Evolutionary conservation across 352 stramenopile genomes (phyloP), one percentile per base, ranked within the genome.

Genomic region (Phytophthora fragariaefolia): DNA sequence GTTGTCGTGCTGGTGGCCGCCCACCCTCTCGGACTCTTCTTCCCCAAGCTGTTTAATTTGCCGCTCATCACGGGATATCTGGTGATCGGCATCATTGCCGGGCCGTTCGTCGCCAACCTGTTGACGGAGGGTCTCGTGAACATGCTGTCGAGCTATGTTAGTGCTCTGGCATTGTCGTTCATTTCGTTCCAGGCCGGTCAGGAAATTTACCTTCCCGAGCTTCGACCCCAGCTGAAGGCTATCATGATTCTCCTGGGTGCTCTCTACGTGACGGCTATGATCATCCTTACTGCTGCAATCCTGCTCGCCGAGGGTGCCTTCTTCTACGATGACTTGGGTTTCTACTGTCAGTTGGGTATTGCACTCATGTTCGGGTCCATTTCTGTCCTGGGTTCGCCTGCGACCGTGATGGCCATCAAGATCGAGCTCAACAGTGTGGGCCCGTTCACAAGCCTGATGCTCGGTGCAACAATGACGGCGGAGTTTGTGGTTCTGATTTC

Each of bases 391-490:
- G 80, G 71, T 3, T 90, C 82, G 27, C 82, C 82, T 1, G 82
- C 77, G 9, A 90, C 82, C 30, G 78, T 87, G 43, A 88, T 90
- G 80, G 82, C 82, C 12, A 90, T 90, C 77, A 88, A 90, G 63
- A 90, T 89, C 46, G 82, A 90, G 58, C 63, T 90, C 38, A 83
- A 91, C 45, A 87, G 80, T 36, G 83, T 87, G 9, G 83, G 83
- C 9, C 81, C 79, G 0, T 91, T 91, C 57, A 91, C 83, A 6
- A 90, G 80, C 51, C 69, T 91, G n/a, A 91, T 91, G 83, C 77
- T 91, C 1, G 83, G 83, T 6, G 71, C 81, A 13, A 90, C 81
- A 9, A 91, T 91, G 83, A 83, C 67, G 6, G 79, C 83, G 32
- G 83, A 91, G 71, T 91, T 91, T 27, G 64, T 91, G 13, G 83